These are phyloP conservation scores for Mycena sp. DNA, from an alignment of 1,284 basidiomycete species.

Conservation along the genomic window DNA sequence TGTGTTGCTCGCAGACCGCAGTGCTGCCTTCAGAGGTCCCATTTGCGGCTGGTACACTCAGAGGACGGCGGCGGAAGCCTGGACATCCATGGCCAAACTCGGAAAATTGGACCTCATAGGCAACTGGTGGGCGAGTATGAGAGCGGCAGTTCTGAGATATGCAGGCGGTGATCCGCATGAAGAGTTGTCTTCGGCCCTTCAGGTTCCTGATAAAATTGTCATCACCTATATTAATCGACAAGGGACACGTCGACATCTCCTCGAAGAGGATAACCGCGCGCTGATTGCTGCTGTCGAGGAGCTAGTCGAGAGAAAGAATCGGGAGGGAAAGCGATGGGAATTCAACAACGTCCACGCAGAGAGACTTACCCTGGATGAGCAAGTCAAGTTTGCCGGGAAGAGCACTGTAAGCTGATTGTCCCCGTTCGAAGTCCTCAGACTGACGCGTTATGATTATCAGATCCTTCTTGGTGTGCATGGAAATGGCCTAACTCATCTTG, in stretches of 20 bases:
- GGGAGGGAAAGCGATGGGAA: slow-evolving; percentile 55
- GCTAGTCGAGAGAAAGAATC: slow-evolving; percentile 64
- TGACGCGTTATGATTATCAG: slow-evolving; percentile 40
- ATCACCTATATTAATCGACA: slow-evolving; percentile 81
- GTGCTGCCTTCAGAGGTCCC: slow-evolving; percentile 65
- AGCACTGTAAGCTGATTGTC: slow-evolving; percentile 61
- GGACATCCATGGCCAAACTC: slow-evolving; percentile 44
- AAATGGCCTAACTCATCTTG: slow-evolving; percentile 72
- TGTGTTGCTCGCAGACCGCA: slow-evolving; percentile 65
- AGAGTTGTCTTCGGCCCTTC: slow-evolving; percentile 1
- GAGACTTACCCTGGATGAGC: slow-evolving; percentile 70
- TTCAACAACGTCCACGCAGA: slow-evolving; percentile 80
- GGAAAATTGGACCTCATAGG: slow-evolving; percentile 27
- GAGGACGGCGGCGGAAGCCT: slow-evolving; percentile 59
- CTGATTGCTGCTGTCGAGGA: slow-evolving; percentile 59
- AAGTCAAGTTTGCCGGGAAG: slow-evolving; percentile 67
- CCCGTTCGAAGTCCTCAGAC: too few species aligned
- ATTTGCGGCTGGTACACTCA: slow-evolving; percentile 59
- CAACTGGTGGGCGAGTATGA: slow-evolving; percentile 31
- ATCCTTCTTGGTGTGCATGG: slow-evolving; percentile 80
- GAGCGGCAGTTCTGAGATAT: slow-evolving; percentile 20
- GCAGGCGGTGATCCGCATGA: slow-evolving; percentile 23
- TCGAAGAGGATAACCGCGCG: slow-evolving; percentile 55
- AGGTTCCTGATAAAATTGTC: slow-evolving; percentile 50
- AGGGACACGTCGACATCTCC: slow-evolving; percentile 69